These are phyloP conservation scores for Anaeramoeba flamelloides DNA, from an alignment of 78 protist species.

Conservation along the genomic window DNA sequence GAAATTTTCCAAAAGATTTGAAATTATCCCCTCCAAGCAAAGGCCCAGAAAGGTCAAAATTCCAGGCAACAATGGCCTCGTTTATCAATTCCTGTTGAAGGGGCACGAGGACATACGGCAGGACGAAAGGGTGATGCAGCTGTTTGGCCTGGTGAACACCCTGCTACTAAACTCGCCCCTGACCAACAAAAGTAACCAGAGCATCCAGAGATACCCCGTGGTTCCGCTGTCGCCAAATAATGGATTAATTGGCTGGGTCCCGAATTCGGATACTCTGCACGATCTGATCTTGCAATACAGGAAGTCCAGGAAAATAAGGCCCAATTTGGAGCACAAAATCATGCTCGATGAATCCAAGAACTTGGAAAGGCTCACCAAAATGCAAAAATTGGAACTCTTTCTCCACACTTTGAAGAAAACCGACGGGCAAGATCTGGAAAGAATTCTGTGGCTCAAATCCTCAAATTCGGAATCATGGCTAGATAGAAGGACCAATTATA, in stretches of 20 bases:
- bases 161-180: neutral
- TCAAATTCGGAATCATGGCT: slow-evolving; percentile 62
- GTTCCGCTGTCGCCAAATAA: slow-evolving; percentile 51
- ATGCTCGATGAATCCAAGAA: slow-evolving; percentile 34
- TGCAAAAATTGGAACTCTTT: slow-evolving; percentile 85
- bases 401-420: slow-evolving; percentile 62
- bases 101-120: neutral
- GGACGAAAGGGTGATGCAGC: neutral
- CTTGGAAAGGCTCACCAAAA: slow-evolving; percentile 66
- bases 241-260: slow-evolving; percentile 84
- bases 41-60: neutral
- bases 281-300: slow-evolving; percentile 4
- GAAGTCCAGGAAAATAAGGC: slow-evolving; percentile 2
- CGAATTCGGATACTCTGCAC: slow-evolving; percentile 23
- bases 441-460: slow-evolving; percentile 45
- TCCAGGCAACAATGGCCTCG: neutral
- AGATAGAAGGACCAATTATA: slow-evolving; percentile 41
- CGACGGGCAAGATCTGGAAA: slow-evolving; percentile 74
- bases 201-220: slow-evolving; percentile 60
- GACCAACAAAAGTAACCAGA: neutral
- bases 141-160: neutral
- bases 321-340: slow-evolving; percentile 9
- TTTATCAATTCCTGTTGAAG: neutral
- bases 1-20: neutral
- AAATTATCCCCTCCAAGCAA: neutral